Evolutionary conservation across 2,329 filamentous ascomycete species (phyloP).

Genomic region (Curvularia sp.): DNA sequence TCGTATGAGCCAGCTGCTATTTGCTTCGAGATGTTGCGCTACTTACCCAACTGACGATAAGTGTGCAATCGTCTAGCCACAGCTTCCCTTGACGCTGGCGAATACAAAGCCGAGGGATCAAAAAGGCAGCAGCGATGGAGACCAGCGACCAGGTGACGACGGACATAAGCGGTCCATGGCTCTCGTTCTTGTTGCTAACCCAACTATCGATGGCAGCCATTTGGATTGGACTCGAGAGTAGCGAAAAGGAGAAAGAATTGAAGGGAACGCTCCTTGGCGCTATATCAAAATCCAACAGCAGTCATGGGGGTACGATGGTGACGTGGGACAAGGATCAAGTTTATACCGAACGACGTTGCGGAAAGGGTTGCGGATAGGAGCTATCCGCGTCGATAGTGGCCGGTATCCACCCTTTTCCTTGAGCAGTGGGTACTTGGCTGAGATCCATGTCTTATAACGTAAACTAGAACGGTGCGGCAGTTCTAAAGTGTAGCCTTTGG

Average conservation of each 20-base stretch:
- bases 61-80: constrained; percentile 22
- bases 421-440: constrained; percentile 7
- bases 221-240: constrained; percentile 3
- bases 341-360: constrained; percentile 8
- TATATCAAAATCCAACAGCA: constrained; percentile 6
- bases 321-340: constrained; percentile 14
- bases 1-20: constrained; percentile 5
- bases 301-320: constrained; percentile 4
- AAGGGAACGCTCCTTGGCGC: constrained; percentile 6
- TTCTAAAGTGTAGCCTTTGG: background rate
- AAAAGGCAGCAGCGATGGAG: constrained; percentile 15
- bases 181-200: constrained; percentile 20
- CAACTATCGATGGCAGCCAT: constrained; percentile 12
- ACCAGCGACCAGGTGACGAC: constrained; percentile 19
- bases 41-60: constrained; percentile 22
- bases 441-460: constrained; percentile 2
- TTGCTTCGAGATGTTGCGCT: constrained; percentile 3
- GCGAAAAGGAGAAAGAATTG: constrained; percentile 2
- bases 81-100: constrained; percentile 21
- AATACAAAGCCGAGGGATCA: constrained; percentile 17
- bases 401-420: constrained; percentile 11
- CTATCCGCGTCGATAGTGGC: constrained; percentile 4
- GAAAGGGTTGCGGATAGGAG: constrained; percentile 5
- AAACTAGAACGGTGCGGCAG: constrained; percentile 9
- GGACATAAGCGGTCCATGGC: constrained; percentile 20